phyloP scores from a whole-genome alignment of 176 grass and related monocot species.

The Oryza nivara region DNA sequence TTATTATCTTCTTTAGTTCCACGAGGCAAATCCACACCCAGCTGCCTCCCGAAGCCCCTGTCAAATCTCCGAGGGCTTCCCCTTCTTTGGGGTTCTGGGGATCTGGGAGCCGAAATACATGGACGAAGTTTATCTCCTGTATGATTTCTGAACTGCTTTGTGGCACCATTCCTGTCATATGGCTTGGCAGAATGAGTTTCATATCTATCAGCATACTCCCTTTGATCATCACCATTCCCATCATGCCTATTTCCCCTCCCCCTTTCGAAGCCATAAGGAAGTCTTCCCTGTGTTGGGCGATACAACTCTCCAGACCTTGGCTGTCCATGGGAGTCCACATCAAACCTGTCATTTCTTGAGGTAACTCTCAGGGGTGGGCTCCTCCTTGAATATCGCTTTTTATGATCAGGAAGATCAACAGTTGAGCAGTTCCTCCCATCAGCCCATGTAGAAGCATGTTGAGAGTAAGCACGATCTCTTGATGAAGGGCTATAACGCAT shows the following conservation, averaged over 20 bases:
- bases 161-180: constrained; percentile 48
- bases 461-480: constrained; percentile 52
- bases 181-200: constrained; percentile 53
- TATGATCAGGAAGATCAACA: constrained; percentile 58
- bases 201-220: constrained; percentile 50
- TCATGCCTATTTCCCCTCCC: constrained; percentile 56
- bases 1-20: constrained; percentile 54
- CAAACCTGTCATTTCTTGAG: constrained; percentile 52
- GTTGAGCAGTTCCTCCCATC: constrained; percentile 67
- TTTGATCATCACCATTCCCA: constrained; percentile 53
- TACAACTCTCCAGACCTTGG: constrained; percentile 60
- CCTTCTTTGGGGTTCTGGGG: constrained; percentile 53
- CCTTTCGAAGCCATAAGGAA: constrained; percentile 57
- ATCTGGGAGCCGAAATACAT: constrained; percentile 51
- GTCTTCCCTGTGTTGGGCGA: constrained; percentile 47
- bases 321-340: constrained; percentile 52
- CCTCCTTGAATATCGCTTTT: constrained; percentile 56
- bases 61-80: constrained; percentile 58
- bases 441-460: constrained; percentile 68
- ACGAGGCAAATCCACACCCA: constrained; percentile 40
- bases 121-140: constrained; percentile 54
- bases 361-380: constrained; percentile 48
- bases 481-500: constrained; percentile 49
- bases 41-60: constrained; percentile 48
- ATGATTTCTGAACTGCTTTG: constrained; percentile 54